Base-by-base conservation (phyloP, 2,329 filamentous ascomycete species). In the Diaporthe ilicicola region DNA sequence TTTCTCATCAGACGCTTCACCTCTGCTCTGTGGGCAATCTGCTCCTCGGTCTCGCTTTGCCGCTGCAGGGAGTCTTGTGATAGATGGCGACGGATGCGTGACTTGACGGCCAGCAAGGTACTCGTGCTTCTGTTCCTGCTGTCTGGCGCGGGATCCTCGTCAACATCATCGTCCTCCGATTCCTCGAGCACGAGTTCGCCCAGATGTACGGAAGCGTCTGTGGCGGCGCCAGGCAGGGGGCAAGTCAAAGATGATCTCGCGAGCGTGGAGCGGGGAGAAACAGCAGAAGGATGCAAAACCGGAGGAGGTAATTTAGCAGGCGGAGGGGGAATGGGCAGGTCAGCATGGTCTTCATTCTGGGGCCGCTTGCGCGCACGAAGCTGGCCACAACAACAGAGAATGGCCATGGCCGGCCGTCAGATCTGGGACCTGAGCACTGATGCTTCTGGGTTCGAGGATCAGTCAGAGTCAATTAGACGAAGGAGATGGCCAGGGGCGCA, bases 21-120 rank as follows among this genome's bases (percentile, higher is more conserved):
- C 74, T 90, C 88, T 34, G 87, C 88, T 74, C 88, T 83, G 34
- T 87, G 82, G 65, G 87, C 85, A 53, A 88, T 75, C 73, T 88
- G 86, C 72, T 88, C 87, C 29, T 87, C 81, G 56, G 84, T 87
- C 61, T 81, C 83, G 15, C 85, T 83, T 39, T 82, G 77, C 55
- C 81, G 84, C 2, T 77, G 75, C 9, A 83, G 78, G 4, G 79
- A 81, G 24, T 85, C 84, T 29, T 84, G 80, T 2, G 86, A 87
- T 7, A 88, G 78, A 46, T 83, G 85, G 54, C 82, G 81, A 69
- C 82, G 81, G 19, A 88, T 76, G 51, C 80, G 84, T 7, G 80
- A 82, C 46, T 82, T 84, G 39, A 89, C 83, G 3, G 79, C 79
- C 39, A 82, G 82, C 13, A 89, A 78, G 0, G 84, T 82, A 59